These are phyloP conservation scores for Xylariaceae sp. DNA, from an alignment of 2,329 filamentous ascomycete genomes.

Conservation along the genomic window DNA sequence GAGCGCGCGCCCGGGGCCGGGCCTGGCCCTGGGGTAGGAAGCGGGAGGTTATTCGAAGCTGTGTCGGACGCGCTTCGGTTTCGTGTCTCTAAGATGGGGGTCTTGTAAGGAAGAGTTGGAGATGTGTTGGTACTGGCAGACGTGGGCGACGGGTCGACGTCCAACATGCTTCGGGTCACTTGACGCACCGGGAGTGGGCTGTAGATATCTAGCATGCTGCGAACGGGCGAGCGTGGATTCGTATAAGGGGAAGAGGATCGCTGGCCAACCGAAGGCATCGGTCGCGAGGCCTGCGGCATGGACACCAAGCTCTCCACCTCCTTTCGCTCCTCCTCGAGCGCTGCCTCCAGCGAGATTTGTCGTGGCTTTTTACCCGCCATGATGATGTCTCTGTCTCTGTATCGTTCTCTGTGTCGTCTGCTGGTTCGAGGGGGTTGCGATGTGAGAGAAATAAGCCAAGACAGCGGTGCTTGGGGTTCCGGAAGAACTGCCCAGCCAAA, in stretches of 20 bases:
- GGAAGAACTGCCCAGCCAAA: background rate
- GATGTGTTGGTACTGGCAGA: constrained; percentile 43
- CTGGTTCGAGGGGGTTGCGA: background rate
- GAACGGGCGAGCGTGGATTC: constrained; percentile 41
- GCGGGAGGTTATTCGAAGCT: constrained; percentile 37
- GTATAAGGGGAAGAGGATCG: constrained; percentile 17
- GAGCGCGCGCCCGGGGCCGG: constrained; percentile 42
- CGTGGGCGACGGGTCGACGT: constrained; percentile 37
- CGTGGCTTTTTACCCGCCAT: constrained; percentile 29
- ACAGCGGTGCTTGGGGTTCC: background rate
- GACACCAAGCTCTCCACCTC: constrained; percentile 32
- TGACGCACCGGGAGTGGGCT: constrained; percentile 34
- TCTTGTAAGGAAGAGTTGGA: constrained; percentile 39
- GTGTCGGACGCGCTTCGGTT: constrained; percentile 54
- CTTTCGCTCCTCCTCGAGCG: constrained; percentile 33
- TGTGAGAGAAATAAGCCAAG: background rate
- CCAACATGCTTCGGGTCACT: constrained; percentile 49
- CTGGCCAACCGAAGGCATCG: constrained; percentile 43
- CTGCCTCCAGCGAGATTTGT: constrained; percentile 33
- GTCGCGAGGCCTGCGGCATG: constrained; percentile 23
- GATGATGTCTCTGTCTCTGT: constrained; percentile 12
- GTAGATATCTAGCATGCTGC: constrained; percentile 61
- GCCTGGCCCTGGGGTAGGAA: constrained; percentile 9
- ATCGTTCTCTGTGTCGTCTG: background rate
- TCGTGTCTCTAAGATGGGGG: constrained; percentile 33